A percentile compares a stretch with the other conserved stretches of the same genome.
Conservation (phyloP, 2,329 filamentous ascomycete genomes). For the Fusarium kyushuense region DNA sequence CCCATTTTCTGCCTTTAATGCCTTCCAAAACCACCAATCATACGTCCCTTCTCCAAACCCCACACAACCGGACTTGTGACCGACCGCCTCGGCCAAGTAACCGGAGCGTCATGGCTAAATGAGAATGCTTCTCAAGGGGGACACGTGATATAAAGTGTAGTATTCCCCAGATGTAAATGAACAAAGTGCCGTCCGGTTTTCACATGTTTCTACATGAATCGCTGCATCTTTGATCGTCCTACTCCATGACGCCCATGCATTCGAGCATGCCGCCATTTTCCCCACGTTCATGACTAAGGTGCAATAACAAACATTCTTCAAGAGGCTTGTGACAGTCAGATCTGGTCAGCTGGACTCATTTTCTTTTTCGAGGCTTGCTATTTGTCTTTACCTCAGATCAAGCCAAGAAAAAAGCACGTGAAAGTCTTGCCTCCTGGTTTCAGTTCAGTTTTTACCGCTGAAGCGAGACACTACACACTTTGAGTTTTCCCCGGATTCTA, state of each 20-base stretch:
- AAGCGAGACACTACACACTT: slow-evolving; percentile 12
- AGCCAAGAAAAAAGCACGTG: slow-evolving; percentile 35
- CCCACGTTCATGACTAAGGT: slow-evolving; percentile 36
- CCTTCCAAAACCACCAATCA: slow-evolving; percentile 23
- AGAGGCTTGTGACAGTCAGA: slow-evolving; percentile 34
- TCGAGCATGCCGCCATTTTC: slow-evolving; percentile 29
- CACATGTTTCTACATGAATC: slow-evolving; percentile 40
- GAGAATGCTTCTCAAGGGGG: not conserved
- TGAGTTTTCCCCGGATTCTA: slow-evolving; percentile 42
- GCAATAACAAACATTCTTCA: slow-evolving; percentile 16
- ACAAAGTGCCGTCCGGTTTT: slow-evolving; percentile 15
- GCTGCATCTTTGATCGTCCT: slow-evolving; percentile 19
- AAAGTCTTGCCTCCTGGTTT: slow-evolving; percentile 29
- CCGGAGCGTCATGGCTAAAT: slow-evolving; percentile 14
- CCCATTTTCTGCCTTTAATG: slow-evolving; percentile 7
- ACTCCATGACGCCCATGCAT: slow-evolving; percentile 29
- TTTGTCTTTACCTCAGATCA: slow-evolving; percentile 3
- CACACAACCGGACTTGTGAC: slow-evolving; percentile 40
- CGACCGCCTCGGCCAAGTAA: slow-evolving; percentile 38
- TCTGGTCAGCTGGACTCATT: slow-evolving; percentile 35
- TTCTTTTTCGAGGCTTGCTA: slow-evolving; percentile 14
- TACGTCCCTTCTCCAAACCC: slow-evolving; percentile 29
- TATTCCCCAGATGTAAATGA: not conserved
- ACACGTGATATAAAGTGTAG: slow-evolving; percentile 27
- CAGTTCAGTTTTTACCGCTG: slow-evolving; percentile 3